phyloP scores from a whole-genome alignment of 1,284 basidiomycete species.

The Ceratobasidium sp. region DNA sequence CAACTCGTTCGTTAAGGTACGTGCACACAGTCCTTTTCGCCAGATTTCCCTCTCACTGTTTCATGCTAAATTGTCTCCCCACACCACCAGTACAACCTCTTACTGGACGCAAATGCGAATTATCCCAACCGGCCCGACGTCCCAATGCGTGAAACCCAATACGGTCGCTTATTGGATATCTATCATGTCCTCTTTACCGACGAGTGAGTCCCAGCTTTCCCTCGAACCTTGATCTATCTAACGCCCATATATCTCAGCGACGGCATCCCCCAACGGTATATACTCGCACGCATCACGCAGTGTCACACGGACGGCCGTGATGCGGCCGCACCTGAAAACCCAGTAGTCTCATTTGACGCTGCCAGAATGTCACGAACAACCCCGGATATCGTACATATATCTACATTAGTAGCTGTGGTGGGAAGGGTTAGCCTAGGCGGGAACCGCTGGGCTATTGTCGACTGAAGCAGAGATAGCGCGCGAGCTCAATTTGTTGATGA shows the following conservation, averaged over 20 bases:
- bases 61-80: neutral
- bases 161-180: neutral
- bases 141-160: neutral
- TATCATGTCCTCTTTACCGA: slow-evolving; percentile 16
- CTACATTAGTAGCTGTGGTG: neutral
- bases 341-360: neutral
- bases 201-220: neutral
- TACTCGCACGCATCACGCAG: slow-evolving; percentile 9
- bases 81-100: neutral
- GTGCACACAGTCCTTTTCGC: neutral
- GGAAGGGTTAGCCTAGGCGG: neutral
- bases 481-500: slow-evolving; percentile 17
- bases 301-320: neutral
- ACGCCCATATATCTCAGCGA: slow-evolving; percentile 2
- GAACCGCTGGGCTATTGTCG: slow-evolving; percentile 1
- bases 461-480: neutral
- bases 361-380: too few relatives aligned
- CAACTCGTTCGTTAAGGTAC: slow-evolving; percentile 31
- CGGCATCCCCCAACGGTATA: neutral
- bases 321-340: slow-evolving; percentile 1
- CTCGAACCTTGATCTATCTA: neutral
- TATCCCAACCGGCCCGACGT: neutral
- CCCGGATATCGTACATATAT: neutral
- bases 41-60: neutral
- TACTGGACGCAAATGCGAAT: neutral